phyloP scores from a whole-genome alignment of 768 basidiomycete genomes.

The Hydnomerulius pinastri region DNA sequence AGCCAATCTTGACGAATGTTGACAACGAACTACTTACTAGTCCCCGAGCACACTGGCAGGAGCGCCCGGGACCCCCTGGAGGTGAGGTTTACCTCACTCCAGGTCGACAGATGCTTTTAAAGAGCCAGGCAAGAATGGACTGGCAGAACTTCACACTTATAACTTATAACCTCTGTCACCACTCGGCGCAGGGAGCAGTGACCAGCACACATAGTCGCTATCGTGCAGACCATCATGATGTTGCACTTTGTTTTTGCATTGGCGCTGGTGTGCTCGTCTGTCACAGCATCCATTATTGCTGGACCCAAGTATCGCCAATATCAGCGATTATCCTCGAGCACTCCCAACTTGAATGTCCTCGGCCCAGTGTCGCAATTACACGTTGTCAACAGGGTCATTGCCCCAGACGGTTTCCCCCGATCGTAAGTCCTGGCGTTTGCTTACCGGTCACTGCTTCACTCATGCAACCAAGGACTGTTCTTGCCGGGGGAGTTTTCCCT shows the following conservation, averaged over 20 bases:
- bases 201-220: background rate
- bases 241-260: background rate
- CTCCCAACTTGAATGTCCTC: conserved; percentile 4
- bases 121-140: background rate
- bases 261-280: background rate
- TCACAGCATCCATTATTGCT: conserved; percentile 1
- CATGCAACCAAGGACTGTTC: conserved; percentile 34
- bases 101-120: background rate
- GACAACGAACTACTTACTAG: too few species aligned
- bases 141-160: background rate
- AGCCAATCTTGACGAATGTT: too few species aligned
- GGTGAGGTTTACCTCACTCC: background rate
- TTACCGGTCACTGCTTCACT: background rate
- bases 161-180: background rate
- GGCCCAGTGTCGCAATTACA: conserved; percentile 28
- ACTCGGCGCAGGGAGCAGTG: background rate
- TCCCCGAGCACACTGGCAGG: too few species aligned
- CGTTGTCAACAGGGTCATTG: conserved; percentile 40
- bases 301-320: background rate
- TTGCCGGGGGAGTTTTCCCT: conserved; percentile 45
- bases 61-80: too few species aligned
- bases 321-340: background rate
- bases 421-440: conserved; percentile 33
- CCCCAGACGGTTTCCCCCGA: conserved; percentile 48
- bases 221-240: background rate